Base-by-base conservation (phyloP, 805 yeast species). In the Cyberlindnera americana region DNA sequence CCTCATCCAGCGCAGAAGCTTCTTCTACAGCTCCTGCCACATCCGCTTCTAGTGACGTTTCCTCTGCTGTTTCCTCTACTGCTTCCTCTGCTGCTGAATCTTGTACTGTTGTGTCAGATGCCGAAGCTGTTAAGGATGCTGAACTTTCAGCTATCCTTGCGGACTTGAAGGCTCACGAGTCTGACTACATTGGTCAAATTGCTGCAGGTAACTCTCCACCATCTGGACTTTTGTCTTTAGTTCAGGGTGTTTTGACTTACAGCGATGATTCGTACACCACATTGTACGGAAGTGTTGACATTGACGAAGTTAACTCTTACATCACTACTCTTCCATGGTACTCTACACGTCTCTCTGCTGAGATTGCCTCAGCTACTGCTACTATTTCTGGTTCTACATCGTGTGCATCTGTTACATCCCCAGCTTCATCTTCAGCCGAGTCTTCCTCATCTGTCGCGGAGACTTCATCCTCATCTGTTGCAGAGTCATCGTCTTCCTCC, bases 261-360 rank as follows among this genome's bases (percentile, higher is more conserved):
- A 61, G 57, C 11, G 64, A 63, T 37, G 58, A 58, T 21, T 52
- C 61, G 15, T 62, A 54, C 49, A 62, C 66, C 37, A 47, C 64
- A 23, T 48, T 63, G 38, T 60, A 48, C 46, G 11, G 35, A 18
- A 38, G 47, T 31, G 48, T 63, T 28, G 59, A 61, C 40, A 37
- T 46, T 34, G 30, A 39, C 34, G 53, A 46, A 13, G 52, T 62
- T 5, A 43, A 52, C 7, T 33, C 54, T n/a, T 54, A 57, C 35
- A 52, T 61, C 30, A 52, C 61, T 17, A 56, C 53, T 19, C 49
- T 63, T 27, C 62, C 66, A 44, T 63, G 66, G 66, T 63, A 48
- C 41, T 46, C 52, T 3, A 31, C 50, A 13, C 47, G 56, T 44
- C 30, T 52, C 17, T 29, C 25, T 5, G 24, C 47, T 1, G 43